phyloP scores from a whole-genome alignment of 2,329 filamentous ascomycete genomes.

The Alternaria sp. region DNA sequence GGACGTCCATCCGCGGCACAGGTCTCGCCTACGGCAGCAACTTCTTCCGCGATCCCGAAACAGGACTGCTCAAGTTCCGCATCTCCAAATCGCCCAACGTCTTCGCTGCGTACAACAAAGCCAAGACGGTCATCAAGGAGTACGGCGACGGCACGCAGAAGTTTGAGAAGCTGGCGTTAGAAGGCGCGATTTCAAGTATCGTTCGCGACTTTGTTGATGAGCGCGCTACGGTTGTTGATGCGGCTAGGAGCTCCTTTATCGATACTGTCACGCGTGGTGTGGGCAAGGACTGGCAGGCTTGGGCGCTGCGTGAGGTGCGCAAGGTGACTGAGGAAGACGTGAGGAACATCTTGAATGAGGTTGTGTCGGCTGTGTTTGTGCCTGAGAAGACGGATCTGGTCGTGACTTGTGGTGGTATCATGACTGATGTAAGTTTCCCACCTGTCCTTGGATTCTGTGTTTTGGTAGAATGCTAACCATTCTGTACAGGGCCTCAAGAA shows the following conservation, averaged over 20 bases:
- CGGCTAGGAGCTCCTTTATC: constrained; percentile 83
- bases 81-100: constrained; percentile 91
- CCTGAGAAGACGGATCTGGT: constrained; percentile 83
- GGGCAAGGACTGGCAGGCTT: constrained; percentile 76
- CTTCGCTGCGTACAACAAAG: constrained; percentile 82
- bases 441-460: not conserved
- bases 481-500: constrained; percentile 70
- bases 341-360: constrained; percentile 72
- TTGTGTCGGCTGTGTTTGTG: constrained; percentile 80
- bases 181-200: constrained; percentile 89
- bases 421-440: constrained; percentile 74
- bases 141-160: constrained; percentile 73
- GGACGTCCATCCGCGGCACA: constrained; percentile 90
- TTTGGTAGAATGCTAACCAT: not conserved
- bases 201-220: constrained; percentile 87
- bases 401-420: constrained; percentile 83
- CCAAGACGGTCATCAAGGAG: constrained; percentile 74
- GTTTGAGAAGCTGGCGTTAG: constrained; percentile 82
- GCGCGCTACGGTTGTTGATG: constrained; percentile 81
- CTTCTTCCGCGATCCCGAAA: constrained; percentile 78
- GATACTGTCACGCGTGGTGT: constrained; percentile 79
- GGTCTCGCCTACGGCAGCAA: constrained; percentile 89
- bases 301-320: constrained; percentile 77
- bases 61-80: constrained; percentile 80
- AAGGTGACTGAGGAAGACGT: constrained; percentile 79